Conservation (phyloP, 2,329 filamentous ascomycete genomes). For the Malbranchea cinnamomea region DNA sequence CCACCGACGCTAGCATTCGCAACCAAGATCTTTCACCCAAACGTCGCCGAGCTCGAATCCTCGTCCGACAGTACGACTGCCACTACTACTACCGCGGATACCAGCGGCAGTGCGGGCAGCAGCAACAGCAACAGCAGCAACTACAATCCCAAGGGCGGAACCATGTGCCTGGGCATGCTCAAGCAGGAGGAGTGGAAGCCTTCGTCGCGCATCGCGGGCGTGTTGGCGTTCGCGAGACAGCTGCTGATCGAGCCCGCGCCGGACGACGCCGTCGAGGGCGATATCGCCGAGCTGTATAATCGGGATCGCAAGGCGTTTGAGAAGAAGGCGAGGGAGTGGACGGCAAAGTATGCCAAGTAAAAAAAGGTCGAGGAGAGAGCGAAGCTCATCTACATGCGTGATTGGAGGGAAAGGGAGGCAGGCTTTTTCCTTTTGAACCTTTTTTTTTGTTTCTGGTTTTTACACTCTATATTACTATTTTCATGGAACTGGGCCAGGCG, state of each 20-base stretch:
- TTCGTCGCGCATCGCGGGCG: constrained; percentile 56
- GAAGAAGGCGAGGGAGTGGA: constrained; percentile 59
- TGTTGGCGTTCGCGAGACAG: constrained; percentile 61
- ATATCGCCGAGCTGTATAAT: constrained; percentile 74
- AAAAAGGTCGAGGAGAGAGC: constrained; percentile 2
- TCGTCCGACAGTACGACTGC: no score
- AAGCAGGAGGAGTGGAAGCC: constrained; percentile 89
- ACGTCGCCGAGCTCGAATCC: no score
- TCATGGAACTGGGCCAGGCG: no score
- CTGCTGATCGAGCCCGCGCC: constrained; percentile 70
- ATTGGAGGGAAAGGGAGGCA: no score
- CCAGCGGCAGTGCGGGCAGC: no score
- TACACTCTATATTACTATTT: no score
- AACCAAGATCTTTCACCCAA: constrained; percentile 97
- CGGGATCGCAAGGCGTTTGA: constrained; percentile 54
- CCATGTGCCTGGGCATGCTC: constrained; percentile 73
- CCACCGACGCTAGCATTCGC: constrained; percentile 96
- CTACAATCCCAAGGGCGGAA: constrained; percentile 73
- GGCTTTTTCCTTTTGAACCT: no score
- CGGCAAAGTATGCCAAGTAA: constrained; percentile 51
- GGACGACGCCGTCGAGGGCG: constrained; percentile 75
- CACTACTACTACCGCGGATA: no score
- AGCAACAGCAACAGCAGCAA: no score
- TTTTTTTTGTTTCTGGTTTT: no score
- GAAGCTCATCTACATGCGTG: no score